A percentile compares a stretch with the other conserved stretches of the same genome.
Evolutionary conservation across 2,329 filamentous ascomycete species (phyloP).

Genomic region (Epichloe brachyelytri): DNA sequence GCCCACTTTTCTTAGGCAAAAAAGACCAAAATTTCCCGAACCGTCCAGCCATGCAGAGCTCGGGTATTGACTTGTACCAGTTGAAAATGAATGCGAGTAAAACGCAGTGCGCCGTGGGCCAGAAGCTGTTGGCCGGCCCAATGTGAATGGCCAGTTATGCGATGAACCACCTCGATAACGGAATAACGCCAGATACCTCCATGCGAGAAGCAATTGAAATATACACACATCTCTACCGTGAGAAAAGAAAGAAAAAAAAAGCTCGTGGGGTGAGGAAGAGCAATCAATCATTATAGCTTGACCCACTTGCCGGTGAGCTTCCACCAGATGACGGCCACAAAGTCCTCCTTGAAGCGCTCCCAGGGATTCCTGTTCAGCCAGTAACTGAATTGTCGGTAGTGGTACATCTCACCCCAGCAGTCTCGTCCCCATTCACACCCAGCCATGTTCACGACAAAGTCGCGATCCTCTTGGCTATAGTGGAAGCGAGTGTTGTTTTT

Average conservation of each 20-base stretch:
- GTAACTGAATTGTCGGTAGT: constrained; percentile 84
- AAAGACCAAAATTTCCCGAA: not conserved
- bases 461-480: constrained; percentile 72
- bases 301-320: constrained; percentile 50
- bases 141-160: not conserved
- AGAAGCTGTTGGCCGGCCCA: not conserved
- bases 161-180: not conserved
- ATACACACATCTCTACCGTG: not conserved
- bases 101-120: not conserved
- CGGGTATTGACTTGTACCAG: not conserved
- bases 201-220: not conserved
- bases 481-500: constrained; percentile 67
- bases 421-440: constrained; percentile 94
- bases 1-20: not conserved
- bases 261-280: not conserved
- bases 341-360: constrained; percentile 61
- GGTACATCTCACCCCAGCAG: constrained; percentile 97
- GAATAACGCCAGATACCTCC: not conserved
- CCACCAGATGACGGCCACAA: constrained; percentile 47
- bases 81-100: not conserved
- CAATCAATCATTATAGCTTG: constrained; percentile 29
- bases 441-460: constrained; percentile 97
- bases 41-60: not conserved
- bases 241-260: not conserved
- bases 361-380: constrained; percentile 72